phyloP scores from a whole-genome alignment of 352 stramenopile genomes.

The Pythium guiyangense region DNA sequence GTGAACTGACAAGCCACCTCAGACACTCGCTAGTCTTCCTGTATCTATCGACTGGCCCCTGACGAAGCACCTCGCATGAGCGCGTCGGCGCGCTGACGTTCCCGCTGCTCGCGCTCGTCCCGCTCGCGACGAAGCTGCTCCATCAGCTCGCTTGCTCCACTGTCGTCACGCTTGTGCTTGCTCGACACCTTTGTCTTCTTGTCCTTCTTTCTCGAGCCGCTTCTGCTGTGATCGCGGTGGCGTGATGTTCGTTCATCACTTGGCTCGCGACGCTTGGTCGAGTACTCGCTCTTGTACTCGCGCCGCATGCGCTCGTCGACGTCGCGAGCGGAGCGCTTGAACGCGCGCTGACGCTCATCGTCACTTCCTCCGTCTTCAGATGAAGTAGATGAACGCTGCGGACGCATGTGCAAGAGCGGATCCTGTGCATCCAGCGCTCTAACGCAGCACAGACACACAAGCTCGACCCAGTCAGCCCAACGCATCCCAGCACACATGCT shows the following conservation, averaged over 20 bases:
- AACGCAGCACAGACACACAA: no score
- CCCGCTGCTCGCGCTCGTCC: conserved; percentile 23
- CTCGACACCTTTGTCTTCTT: conserved; percentile 1
- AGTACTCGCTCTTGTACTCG: conserved; percentile 18
- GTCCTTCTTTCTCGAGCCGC: no score
- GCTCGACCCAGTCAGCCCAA: no score
- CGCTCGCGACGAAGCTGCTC: conserved; percentile 40
- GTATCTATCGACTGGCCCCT: no score
- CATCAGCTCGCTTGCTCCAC: conserved; percentile 17
- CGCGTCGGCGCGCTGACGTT: conserved; percentile 24
- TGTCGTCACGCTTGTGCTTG: conserved; percentile 2
- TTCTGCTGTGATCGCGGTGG: no score
- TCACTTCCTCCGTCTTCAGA: conserved; percentile 4
- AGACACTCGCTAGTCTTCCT: no score
- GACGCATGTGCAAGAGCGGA: conserved; percentile 38
- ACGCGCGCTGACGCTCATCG: background rate
- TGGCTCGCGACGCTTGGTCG: background rate
- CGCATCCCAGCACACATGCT: no score
- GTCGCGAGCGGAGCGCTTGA: background rate
- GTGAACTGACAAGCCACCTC: no score
- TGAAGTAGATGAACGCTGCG: conserved; percentile 9
- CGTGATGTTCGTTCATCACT: no score
- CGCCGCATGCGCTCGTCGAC: conserved; percentile 8
- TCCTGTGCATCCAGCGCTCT: conserved; percentile 33
- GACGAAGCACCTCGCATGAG: conserved; percentile 24